Evolutionary conservation across 805 yeast species (phyloP).

Genomic region (Wickerhamomyces chambardii): DNA sequence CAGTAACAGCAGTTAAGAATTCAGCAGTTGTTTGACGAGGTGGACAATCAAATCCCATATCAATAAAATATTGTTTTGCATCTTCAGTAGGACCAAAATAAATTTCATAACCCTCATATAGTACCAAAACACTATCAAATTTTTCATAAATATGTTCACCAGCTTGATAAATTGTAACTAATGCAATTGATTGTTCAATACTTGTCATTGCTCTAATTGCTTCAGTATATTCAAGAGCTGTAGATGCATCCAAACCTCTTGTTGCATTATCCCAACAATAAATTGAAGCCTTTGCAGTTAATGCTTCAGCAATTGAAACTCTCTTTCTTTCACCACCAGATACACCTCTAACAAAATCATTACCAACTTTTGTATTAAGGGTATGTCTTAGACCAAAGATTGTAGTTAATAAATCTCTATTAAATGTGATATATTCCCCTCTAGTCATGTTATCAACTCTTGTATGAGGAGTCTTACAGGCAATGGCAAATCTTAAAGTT

Average conservation of each 20-base stretch:
- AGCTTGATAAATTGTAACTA: conserved; percentile 66
- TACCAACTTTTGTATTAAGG: conserved; percentile 52
- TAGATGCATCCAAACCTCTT: conserved; percentile 78
- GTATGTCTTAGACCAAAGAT: conserved; percentile 56
- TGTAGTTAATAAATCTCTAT: conserved; percentile 40
- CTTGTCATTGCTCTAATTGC: conserved; percentile 58
- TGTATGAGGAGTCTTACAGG: conserved; percentile 55
- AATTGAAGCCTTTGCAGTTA: conserved; percentile 53
- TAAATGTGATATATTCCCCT: conserved; percentile 36
- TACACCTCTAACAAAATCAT: conserved; percentile 59
- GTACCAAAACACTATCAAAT: conserved; percentile 53
- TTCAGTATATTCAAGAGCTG: conserved; percentile 67
- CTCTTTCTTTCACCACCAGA: conserved; percentile 86
- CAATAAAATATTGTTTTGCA: conserved; percentile 49
- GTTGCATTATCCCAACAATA: conserved; percentile 81
- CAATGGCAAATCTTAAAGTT: conserved; percentile 63
- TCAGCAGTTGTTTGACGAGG: conserved; percentile 64
- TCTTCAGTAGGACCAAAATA: conserved; percentile 50
- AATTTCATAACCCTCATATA: conserved; percentile 54
- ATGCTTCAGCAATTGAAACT: conserved; percentile 75
- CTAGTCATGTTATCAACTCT: conserved; percentile 39
- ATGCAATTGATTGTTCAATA: conserved; percentile 42
- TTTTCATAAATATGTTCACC: conserved; percentile 55
- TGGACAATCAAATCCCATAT: conserved; percentile 59
- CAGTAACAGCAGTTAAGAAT: conserved; percentile 61